These are phyloP conservation scores for Rosa hybrid DNA, from an alignment of 331 rosid species.

Conservation along the genomic window DNA sequence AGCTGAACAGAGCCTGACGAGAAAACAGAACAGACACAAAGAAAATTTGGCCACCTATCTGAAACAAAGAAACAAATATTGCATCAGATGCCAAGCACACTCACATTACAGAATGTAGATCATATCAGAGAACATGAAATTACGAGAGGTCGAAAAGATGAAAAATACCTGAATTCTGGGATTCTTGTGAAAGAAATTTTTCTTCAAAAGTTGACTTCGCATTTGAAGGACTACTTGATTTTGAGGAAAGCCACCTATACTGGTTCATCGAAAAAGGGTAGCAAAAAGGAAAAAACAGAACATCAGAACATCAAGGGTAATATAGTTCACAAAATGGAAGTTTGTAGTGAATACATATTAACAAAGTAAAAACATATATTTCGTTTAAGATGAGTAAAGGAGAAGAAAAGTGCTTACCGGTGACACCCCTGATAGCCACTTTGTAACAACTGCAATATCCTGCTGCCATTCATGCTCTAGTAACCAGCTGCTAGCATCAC, in stretches of 20 bases:
- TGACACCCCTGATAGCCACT: constrained; percentile 92
- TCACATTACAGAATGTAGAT: neutral
- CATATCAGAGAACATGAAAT: neutral
- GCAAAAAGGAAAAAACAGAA: constrained; percentile 16
- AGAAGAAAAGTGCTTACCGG: constrained; percentile 53
- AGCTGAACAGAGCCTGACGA: constrained; percentile 95
- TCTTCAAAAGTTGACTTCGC: constrained; percentile 83
- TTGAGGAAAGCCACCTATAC: constrained; percentile 99
- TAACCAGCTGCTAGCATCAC: constrained; percentile 77
- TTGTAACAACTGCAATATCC: constrained; percentile 92
- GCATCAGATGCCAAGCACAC: constrained; percentile 15
- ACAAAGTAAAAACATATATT: neutral
- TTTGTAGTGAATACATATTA: neutral
- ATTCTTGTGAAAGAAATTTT: constrained; percentile 92
- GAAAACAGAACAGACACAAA: constrained; percentile 84
- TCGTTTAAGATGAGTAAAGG: constrained; percentile 22
- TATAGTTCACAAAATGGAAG: neutral
- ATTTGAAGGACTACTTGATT: constrained; percentile 60
- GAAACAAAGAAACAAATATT: constrained; percentile 34
- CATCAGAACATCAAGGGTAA: constrained; percentile 16
- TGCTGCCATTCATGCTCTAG: constrained; percentile 91
- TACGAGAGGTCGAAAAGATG: constrained; percentile 18
- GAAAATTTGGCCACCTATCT: constrained; percentile 97
- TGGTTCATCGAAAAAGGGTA: constrained; percentile 39
- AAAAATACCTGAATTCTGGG: constrained; percentile 83